A percentile compares a stretch with the other conserved stretches of the same genome.
Evolutionary conservation across 2,329 filamentous ascomycete species (phyloP).

Genomic region (Ambrosiella cleistominuta): DNA sequence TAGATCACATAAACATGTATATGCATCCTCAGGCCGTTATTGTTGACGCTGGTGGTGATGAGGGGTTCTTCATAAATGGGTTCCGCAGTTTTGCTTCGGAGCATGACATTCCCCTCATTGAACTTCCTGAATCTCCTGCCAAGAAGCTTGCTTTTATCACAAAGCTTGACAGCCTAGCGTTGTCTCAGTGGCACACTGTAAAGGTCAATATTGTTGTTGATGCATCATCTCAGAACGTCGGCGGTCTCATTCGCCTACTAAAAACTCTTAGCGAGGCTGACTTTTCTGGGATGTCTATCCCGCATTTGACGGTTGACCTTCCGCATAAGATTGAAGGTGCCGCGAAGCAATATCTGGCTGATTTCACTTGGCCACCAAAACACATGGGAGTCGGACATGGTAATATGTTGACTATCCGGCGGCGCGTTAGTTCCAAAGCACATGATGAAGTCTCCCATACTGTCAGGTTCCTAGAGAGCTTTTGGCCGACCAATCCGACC

Average conservation of each 20-base stretch:
- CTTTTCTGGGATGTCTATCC: constrained; percentile 49
- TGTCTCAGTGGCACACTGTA: constrained; percentile 64
- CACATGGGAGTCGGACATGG: not conserved
- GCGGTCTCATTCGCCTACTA: constrained; percentile 59
- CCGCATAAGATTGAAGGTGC: constrained; percentile 50
- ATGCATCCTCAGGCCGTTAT: constrained; percentile 65
- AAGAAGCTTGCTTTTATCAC: constrained; percentile 60
- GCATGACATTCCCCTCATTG: constrained; percentile 47
- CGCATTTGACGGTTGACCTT: constrained; percentile 71
- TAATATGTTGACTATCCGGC: constrained; percentile 48
- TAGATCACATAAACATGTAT: constrained; percentile 50
- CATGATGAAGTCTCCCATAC: constrained; percentile 53
- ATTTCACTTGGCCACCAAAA: constrained; percentile 49
- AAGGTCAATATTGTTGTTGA: constrained; percentile 73
- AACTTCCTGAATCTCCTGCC: constrained; percentile 47
- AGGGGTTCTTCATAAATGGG: constrained; percentile 46
- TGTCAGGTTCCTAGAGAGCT: constrained; percentile 64
- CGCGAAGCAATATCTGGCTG: constrained; percentile 42
- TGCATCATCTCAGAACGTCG: constrained; percentile 50
- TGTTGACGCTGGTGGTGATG: constrained; percentile 53
- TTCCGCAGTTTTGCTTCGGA: constrained; percentile 36
- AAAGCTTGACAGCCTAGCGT: constrained; percentile 53
- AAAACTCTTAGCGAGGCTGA: constrained; percentile 60
- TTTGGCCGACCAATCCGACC: constrained; percentile 53
- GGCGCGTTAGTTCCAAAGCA: constrained; percentile 46